phyloP scores from a whole-genome alignment of 352 stramenopile species.

The Phytophthora multivora region DNA sequence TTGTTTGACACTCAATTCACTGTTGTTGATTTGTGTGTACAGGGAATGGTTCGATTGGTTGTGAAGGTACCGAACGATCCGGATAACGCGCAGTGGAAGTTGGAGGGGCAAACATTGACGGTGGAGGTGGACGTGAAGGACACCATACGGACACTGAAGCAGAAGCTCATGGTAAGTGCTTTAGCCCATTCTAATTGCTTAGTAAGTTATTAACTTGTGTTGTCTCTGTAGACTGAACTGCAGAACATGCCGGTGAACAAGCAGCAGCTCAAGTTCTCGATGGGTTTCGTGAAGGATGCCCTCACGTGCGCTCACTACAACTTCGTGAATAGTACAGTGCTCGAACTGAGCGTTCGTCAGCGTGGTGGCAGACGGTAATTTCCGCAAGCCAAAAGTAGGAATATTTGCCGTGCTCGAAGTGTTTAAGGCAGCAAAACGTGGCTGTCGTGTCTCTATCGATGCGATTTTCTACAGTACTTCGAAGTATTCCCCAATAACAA shows the following conservation, averaged over 20 bases:
- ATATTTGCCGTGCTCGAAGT: not conserved
- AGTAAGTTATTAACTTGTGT: not conserved
- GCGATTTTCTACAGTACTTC: not conserved
- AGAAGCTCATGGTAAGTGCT: slow-evolving; percentile 75
- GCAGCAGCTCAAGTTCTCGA: slow-evolving; percentile 92
- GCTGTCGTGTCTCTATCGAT: slow-evolving; percentile 10
- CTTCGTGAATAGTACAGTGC: slow-evolving; percentile 70
- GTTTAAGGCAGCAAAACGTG: not conserved
- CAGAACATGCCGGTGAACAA: slow-evolving; percentile 95
- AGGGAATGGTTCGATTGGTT: slow-evolving; percentile 70
- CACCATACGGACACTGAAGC: slow-evolving; percentile 93
- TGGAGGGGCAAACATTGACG: slow-evolving; percentile 92
- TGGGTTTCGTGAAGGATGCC: slow-evolving; percentile 93
- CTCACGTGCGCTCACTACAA: slow-evolving; percentile 88
- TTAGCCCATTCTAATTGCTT: not conserved
- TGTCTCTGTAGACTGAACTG: slow-evolving; percentile 56
- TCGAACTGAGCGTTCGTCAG: slow-evolving; percentile 84
- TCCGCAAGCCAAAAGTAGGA: not conserved
- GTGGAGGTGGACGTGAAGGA: slow-evolving; percentile 89
- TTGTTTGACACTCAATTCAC: slow-evolving; percentile 3
- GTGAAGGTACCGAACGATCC: slow-evolving; percentile 89
- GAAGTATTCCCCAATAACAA: slow-evolving; percentile 3
- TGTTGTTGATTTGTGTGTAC: slow-evolving; percentile 9
- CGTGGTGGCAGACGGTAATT: slow-evolving; percentile 71
- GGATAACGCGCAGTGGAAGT: slow-evolving; percentile 92